Base-by-base conservation (phyloP, 441 rosid genomes). In the Geranium incanum region DNA sequence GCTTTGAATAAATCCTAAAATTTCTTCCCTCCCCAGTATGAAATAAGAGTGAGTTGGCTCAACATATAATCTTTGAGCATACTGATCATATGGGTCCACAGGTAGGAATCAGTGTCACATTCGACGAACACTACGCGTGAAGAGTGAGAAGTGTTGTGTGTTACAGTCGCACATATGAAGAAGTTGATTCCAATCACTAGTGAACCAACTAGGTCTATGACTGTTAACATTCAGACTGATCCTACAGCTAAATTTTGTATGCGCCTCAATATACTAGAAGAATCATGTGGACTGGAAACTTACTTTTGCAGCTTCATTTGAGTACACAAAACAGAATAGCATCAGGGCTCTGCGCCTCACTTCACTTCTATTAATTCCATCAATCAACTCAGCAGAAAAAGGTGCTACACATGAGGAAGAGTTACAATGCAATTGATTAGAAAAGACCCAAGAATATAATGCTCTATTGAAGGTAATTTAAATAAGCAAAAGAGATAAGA, bases 361-460 rank as follows among this genome's bases (percentile, higher is more conserved):
- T 83, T 89, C 89, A 52, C 90, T 86, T 84, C 79, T 91, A 78
- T 95, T 92, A 62, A 92, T 85, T 70, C 99, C 97, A 78, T 95
- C 97, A 48, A 92, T 88, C 55, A 95, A 83, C 80, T 77, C 88
- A 16, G 92, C 86, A 71, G 92, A 83, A 83, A 84, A 78, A 55
- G 85, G 84, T 60, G 98, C 95, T 95, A 79, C 73, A 74, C 6
- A 50, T 23, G 57, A 68, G 21, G 71, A 50, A 77, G 38, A 75
- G 45, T 36, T 70, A 67, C 55, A 33, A 67, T 67, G 75, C 36
- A 66, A 70, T 55, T 70, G 6, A 65, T 60, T 41, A 65, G 68
- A 16, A 67, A 23, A 66, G 66, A 4, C 52, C 15, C 2, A 16
- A 57, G 18, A 16, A 50, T 15, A 69, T 60, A 50, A 37, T 28